Evolutionary conservation across 2,329 filamentous ascomycete species (phyloP), one percentile per base, ranked within the genome.

Genomic region (Tolypocladium capitatum): DNA sequence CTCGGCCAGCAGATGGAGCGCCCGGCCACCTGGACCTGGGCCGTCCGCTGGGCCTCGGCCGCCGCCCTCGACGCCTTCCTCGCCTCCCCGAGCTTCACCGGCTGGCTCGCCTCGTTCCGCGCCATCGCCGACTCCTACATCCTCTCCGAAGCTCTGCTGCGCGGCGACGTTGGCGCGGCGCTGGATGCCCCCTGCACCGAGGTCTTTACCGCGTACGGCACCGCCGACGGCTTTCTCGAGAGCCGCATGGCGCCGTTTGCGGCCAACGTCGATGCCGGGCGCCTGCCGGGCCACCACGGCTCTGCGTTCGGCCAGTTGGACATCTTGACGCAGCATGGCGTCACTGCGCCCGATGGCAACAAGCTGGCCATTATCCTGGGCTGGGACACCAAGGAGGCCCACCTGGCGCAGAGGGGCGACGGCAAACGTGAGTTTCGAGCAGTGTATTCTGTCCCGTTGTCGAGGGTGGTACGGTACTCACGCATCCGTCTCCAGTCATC

Each of bases 341-440:
- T 59, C 18, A 53, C 56, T 16, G 52, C 56, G 11, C 55, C 61
- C 24, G 55, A 58, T 43, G 63, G 58, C 3, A 56, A 55, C 31
- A 60, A 62, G 13, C 63, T 59, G 14, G 55, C 60, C 46, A 52
- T 66, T 49, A 49, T 69, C 24, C 49, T 68, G 34, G 67, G 67
- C 5, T 69, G 67, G 67, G 65, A 69, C 18, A 65, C 60, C 50
- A 64, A 59, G 51, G 63, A 65, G 35, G 66, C 61, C 20, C 67
- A 69, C 52, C 36, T 64, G 31, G 56, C 60, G 16, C 55, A 66
- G 47, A 60, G 58, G 30, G 61, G 57, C 24, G 55, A 56, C 16
- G 59, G 56, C 10, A 64, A 58, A 47, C 49, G 63, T 63, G 51
- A 45, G 61, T 52, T n/a, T 28, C 20, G 18, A 6, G n/a, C 34